Evolutionary conservation across 306 rosid genomes (phyloP).

Genomic region (Rosa chinensis): DNA sequence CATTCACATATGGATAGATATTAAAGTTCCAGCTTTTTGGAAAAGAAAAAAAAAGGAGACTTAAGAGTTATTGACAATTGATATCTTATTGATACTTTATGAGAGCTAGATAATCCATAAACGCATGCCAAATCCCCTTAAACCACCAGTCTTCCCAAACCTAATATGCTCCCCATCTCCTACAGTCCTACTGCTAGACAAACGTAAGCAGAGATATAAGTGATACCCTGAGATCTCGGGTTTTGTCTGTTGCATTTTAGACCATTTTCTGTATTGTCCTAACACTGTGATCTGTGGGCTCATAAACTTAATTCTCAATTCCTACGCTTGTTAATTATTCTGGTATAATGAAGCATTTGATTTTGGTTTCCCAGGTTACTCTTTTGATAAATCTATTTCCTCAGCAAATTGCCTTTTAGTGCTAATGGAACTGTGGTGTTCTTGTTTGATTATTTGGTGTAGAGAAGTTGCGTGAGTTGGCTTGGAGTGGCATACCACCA

Average conservation of each 20-base stretch:
- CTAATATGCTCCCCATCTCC: background rate
- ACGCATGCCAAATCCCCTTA: background rate
- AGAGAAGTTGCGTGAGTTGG: constrained; percentile 93
- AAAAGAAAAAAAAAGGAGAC: background rate
- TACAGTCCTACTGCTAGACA: background rate
- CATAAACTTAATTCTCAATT: background rate
- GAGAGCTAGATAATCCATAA: background rate
- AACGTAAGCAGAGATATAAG: background rate
- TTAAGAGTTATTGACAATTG: background rate
- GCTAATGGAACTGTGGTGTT: background rate
- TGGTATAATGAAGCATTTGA: background rate
- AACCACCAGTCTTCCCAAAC: background rate
- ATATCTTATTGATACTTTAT: background rate
- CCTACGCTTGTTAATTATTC: background rate
- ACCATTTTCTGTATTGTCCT: background rate
- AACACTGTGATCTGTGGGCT: background rate
- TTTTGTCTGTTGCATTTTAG: background rate
- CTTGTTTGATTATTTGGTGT: constrained; percentile 21
- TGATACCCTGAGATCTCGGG: background rate
- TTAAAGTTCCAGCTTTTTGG: background rate
- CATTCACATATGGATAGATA: background rate
- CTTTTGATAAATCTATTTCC: background rate
- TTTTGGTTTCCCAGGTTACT: background rate
- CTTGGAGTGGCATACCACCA: constrained; percentile 94
- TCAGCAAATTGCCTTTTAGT: background rate